phyloP scores from a whole-genome alignment of 2,329 filamentous ascomycete species.

The Aulographum hederae region DNA sequence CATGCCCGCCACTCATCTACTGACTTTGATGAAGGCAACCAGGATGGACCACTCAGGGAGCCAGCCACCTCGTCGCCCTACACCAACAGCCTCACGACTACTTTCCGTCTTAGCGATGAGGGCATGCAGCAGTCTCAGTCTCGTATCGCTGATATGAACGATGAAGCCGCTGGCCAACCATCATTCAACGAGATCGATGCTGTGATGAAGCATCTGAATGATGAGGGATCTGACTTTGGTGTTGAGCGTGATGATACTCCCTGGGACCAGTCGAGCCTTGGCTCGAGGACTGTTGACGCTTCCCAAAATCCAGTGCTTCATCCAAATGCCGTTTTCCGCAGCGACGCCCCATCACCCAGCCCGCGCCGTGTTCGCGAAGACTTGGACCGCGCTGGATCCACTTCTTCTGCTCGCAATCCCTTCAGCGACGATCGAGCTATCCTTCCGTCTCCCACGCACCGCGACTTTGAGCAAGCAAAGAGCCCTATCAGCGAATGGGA shows the following conservation, averaged over 20 bases:
- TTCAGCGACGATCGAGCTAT: slow-evolving; percentile 44
- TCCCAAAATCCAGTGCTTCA: slow-evolving; percentile 8
- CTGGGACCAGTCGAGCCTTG: slow-evolving; percentile 15
- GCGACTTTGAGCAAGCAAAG: slow-evolving; percentile 34
- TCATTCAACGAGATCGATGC: slow-evolving; percentile 78
- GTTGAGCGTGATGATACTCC: slow-evolving; percentile 43
- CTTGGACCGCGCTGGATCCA: slow-evolving; percentile 1
- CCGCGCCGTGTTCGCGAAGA: slow-evolving; percentile 32
- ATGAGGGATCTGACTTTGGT: slow-evolving; percentile 53
- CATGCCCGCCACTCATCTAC: too few species aligned
- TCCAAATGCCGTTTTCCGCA: slow-evolving; percentile 30
- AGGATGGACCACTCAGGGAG: too few species aligned
- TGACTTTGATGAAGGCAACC: too few species aligned
- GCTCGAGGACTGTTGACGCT: background rate
- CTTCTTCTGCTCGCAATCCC: slow-evolving; percentile 30
- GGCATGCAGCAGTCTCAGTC: too few species aligned
- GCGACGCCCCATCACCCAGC: slow-evolving; percentile 57
- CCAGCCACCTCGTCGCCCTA: too few species aligned
- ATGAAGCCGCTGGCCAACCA: slow-evolving; percentile 13
- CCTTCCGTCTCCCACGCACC: slow-evolving; percentile 42
- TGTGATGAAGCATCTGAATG: slow-evolving; percentile 73
- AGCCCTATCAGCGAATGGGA: slow-evolving; percentile 82
- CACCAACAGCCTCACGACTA: too few species aligned
- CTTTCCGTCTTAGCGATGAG: too few species aligned
- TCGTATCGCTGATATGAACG: too few species aligned